Evolutionary conservation across 805 yeast species (phyloP).

Genomic region (Clavispora asparagi): DNA sequence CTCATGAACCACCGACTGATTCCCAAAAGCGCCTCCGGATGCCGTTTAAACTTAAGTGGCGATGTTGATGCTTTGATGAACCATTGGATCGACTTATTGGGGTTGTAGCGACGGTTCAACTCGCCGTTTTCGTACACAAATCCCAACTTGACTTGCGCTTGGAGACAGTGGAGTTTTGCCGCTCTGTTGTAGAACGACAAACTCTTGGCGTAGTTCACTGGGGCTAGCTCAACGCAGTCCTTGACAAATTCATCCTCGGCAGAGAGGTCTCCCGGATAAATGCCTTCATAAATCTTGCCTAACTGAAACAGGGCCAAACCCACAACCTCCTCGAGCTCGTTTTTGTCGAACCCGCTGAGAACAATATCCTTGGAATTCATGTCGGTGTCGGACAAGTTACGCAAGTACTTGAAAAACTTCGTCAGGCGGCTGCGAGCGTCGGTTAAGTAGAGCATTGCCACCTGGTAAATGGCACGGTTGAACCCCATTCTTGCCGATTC

Average conservation of each 20-base stretch:
- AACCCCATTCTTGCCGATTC: conserved; percentile 39
- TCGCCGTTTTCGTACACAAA: conserved; percentile 40
- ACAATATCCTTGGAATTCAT: conserved; percentile 27
- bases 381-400: conserved; percentile 34
- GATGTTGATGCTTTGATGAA: conserved; percentile 37
- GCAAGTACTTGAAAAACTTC: conserved; percentile 31
- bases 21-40: conserved; percentile 43
- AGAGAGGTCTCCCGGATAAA: conserved; percentile 38
- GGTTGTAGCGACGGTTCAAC: conserved; percentile 33
- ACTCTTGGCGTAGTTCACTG: conserved; percentile 39
- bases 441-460: conserved; percentile 33
- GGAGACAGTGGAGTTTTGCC: conserved; percentile 34
- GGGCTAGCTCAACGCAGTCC: conserved; percentile 30
- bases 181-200: conserved; percentile 38
- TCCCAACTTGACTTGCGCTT: conserved; percentile 39
- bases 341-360: conserved; percentile 33
- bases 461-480: conserved; percentile 39
- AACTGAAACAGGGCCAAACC: conserved; percentile 38
- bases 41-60: conserved; percentile 34
- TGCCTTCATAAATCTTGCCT: conserved; percentile 40
- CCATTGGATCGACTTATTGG: conserved; percentile 42
- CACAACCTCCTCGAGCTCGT: conserved; percentile 37
- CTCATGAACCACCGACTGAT: conserved; percentile 36
- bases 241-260: conserved; percentile 32
- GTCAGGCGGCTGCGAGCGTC: conserved; percentile 30